A percentile compares a stretch with the other conserved stretches of the same genome.
Evolutionary conservation across 2,329 filamentous ascomycete genomes (phyloP).

Genomic region (Passalora sequoiae): DNA sequence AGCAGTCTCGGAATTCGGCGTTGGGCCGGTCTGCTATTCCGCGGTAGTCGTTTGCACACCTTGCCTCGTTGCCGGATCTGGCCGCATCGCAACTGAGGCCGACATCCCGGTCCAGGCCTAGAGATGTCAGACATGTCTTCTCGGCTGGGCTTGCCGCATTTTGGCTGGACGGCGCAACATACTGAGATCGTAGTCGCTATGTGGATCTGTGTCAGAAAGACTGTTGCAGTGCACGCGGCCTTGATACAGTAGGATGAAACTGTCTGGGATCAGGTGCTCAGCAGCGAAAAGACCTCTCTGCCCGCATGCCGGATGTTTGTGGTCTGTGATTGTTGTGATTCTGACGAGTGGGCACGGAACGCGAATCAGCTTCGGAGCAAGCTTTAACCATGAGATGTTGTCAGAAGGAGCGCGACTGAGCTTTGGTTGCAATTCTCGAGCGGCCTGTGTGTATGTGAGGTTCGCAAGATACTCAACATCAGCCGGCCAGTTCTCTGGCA

Average conservation of each 20-base stretch:
- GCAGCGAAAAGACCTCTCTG: slow-evolving; percentile 48
- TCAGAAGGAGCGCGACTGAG: slow-evolving; percentile 26
- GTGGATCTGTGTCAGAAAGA: slow-evolving; percentile 40
- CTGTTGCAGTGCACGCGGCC: slow-evolving; percentile 45
- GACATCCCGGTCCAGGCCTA: slow-evolving; percentile 43
- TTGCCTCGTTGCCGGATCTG: slow-evolving; percentile 47
- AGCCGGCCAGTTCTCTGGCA: slow-evolving; percentile 6
- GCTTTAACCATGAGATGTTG: slow-evolving; percentile 23
- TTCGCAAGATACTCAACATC: slow-evolving; percentile 30
- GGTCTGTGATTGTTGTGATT: slow-evolving; percentile 39
- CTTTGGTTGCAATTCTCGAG: slow-evolving; percentile 24
- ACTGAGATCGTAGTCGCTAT: slow-evolving; percentile 49
- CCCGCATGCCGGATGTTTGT: slow-evolving; percentile 44
- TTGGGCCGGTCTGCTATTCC: slow-evolving; percentile 41
- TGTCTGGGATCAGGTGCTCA: slow-evolving; percentile 40
- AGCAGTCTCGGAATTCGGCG: slow-evolving; percentile 36
- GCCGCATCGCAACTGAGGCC: slow-evolving; percentile 47
- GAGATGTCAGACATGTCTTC: background rate
- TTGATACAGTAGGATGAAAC: slow-evolving; percentile 48
- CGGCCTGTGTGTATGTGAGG: slow-evolving; percentile 29
- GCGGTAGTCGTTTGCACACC: slow-evolving; percentile 53
- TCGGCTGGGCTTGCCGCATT: too few relatives aligned
- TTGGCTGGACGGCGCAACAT: background rate
- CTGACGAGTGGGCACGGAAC: slow-evolving; percentile 37
- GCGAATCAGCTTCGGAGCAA: slow-evolving; percentile 19